Percentiles rank a stretch among this genome's conserved stretches.
These are phyloP conservation scores for Aphanoascus verrucosus DNA, from an alignment of 2,329 filamentous ascomycete species.

Conservation along the genomic window DNA sequence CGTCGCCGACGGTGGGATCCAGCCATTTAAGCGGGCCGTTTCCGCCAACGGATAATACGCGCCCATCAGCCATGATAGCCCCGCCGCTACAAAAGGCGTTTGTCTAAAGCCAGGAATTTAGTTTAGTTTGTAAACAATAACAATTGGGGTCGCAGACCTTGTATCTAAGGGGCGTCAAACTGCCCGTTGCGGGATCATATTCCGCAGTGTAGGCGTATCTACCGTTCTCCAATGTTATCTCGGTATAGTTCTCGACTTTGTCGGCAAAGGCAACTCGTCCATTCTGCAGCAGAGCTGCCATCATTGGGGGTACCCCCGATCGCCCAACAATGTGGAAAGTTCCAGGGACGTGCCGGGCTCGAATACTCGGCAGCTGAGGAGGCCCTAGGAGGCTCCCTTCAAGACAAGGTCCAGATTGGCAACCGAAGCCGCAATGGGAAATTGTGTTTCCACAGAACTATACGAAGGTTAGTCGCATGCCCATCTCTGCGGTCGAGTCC, in stretches of 20 bases:
- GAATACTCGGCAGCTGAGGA: constrained; percentile 1
- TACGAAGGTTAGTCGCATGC: constrained; percentile 10
- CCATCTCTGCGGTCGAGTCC: background rate
- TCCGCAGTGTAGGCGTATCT: constrained; percentile 51
- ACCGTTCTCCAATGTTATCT: constrained; percentile 44
- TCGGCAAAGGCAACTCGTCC: constrained; percentile 51
- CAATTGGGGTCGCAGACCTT: constrained; percentile 21
- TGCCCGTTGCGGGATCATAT: constrained; percentile 45
- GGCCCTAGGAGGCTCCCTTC: constrained; percentile 5
- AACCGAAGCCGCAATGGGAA: constrained; percentile 47
- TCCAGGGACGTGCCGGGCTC: constrained; percentile 32
- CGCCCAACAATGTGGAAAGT: constrained; percentile 42
- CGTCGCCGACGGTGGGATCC: constrained; percentile 49
- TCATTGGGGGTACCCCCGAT: constrained; percentile 54
- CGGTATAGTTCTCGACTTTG: constrained; percentile 53
- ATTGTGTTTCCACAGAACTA: constrained; percentile 32
- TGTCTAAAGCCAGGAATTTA: constrained; percentile 27
- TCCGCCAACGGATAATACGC: constrained; percentile 46
- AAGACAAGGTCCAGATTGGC: constrained; percentile 44
- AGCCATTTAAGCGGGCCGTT: constrained; percentile 47
- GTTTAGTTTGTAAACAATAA: background rate
- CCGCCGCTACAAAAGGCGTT: constrained; percentile 54
- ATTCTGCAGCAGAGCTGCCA: constrained; percentile 49
- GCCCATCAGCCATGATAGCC: constrained; percentile 48
- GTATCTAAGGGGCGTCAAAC: constrained; percentile 39